Evolutionary conservation across 2,329 filamentous ascomycete species (phyloP), one percentile per base, ranked within the genome.

Genomic region (Pseudodiploospora longispora): DNA sequence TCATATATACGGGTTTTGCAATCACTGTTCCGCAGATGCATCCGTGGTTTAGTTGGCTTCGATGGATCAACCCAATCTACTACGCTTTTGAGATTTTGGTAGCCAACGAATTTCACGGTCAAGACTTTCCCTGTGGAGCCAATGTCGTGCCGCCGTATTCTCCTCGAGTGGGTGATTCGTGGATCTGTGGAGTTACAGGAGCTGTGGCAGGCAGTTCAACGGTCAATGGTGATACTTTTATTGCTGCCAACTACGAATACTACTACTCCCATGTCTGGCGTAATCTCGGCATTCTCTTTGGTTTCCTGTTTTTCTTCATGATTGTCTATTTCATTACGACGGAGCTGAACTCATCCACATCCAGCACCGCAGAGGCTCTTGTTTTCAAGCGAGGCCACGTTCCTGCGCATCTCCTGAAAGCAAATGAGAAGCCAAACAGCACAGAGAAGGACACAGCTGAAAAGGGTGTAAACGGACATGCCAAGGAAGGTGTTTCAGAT

Each of bases 31-130:
- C 67, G 0, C 52, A 83, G 55, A 88, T 84, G 83, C 73, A 80
- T 27, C 76, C 75, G 0, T 91, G 85, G 83, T 82, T 84, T 40
- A 68, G 77, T 29, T 90, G 86, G 86, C 83, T 90, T 42, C 76
- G 81, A 29, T 88, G 82, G 65, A 70, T 89, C 41, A 83, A 89
- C 47, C 83, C 84, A 0, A 76, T 89, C 32, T 80, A 72, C 37
- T 89, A 89, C 55, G 82, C 75, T 2, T 91, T 89, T 52, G 85
- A 89, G 58, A 74, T 78, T 2, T 66, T 88, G 12, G 75, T 87
- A 62, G 70, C 80, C 47, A 90, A 89, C 60, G 87, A 93, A 57
- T 83, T 86, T 52, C 74, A 78, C 47, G 70, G 72, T 5, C 71
- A 68, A 2, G 53, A 69, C 1, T 83, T 81, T 39, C 61, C 65